These are phyloP conservation scores for Beauveria australis DNA, from an alignment of 2,329 filamentous ascomycete species.

Conservation along the genomic window DNA sequence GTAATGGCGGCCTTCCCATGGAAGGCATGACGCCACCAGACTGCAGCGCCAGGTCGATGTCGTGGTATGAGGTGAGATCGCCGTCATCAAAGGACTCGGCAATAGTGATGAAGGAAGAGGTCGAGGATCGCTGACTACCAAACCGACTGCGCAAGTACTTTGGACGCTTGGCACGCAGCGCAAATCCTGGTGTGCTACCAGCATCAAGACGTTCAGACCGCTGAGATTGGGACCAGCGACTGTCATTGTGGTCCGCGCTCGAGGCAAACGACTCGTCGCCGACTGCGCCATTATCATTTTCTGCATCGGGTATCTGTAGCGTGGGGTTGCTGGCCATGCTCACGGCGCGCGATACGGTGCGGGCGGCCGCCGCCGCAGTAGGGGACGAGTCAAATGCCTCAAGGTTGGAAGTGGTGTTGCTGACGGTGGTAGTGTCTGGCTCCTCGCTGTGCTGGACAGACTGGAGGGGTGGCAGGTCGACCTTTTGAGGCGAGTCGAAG, in stretches of 20 bases:
- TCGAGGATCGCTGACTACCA: conserved; percentile 51
- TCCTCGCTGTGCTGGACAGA: conserved; percentile 14
- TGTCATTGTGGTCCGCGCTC: conserved; percentile 20
- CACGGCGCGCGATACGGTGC: conserved; percentile 43
- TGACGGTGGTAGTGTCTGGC: conserved; percentile 21
- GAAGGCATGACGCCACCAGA: conserved; percentile 66
- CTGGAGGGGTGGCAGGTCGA: conserved; percentile 19
- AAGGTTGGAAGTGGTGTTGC: conserved; percentile 40
- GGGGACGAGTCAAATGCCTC: conserved; percentile 50
- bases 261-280: conserved; percentile 25
- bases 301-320: conserved; percentile 8
- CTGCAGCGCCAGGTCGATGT: conserved; percentile 73
- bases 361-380: conserved; percentile 44
- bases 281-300: conserved; percentile 20
- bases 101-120: conserved; percentile 50
- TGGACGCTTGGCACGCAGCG: conserved; percentile 41
- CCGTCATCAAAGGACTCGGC: conserved; percentile 53
- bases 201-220: conserved; percentile 30
- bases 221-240: conserved; percentile 22
- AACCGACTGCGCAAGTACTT: conserved; percentile 51
- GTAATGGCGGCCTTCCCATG: conserved; percentile 38
- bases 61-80: conserved; percentile 59
- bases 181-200: conserved; percentile 38
- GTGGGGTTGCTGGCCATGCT: conserved; percentile 33
- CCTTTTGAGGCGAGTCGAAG: conserved; percentile 39